Conservation (phyloP, 2,329 filamentous ascomycete genomes). For the Microdochium bolleyi region DNA sequence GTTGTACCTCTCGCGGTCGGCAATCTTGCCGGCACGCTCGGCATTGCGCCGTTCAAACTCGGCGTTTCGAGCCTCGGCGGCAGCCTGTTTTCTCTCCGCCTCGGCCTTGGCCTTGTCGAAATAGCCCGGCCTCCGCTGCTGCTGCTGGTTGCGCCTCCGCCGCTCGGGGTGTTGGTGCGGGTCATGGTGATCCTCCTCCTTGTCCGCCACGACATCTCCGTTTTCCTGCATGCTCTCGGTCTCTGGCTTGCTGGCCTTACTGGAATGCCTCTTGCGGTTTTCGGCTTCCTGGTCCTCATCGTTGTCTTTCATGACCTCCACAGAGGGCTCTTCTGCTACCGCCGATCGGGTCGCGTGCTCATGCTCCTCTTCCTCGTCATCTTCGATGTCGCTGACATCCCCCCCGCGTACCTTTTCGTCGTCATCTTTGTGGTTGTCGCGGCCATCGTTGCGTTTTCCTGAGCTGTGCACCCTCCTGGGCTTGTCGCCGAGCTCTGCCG, state of each 20-base stretch:
- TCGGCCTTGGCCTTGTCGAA: conserved; percentile 56
- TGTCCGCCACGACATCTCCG: not conserved
- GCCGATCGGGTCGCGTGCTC: not conserved
- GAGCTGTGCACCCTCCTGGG: conserved; percentile 7
- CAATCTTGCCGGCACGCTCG: conserved; percentile 57
- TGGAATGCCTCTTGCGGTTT: not conserved
- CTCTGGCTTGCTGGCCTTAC: not conserved
- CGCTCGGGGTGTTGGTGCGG: not conserved
- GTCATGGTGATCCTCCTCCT: conserved; percentile 2
- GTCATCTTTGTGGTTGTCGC: not conserved
- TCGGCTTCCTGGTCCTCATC: not conserved
- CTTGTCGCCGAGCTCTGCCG: conserved; percentile 26
- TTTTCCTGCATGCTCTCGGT: not conserved
- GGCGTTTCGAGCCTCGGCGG: conserved; percentile 31
- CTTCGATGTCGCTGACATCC: conserved; percentile 7
- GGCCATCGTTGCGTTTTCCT: conserved; percentile 8
- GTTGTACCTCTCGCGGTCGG: conserved; percentile 56
- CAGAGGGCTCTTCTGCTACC: conserved; percentile 1
- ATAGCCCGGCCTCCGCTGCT: conserved; percentile 32
- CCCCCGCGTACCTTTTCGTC: conserved; percentile 1
- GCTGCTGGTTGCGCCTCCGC: not conserved
- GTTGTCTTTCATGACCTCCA: not conserved
- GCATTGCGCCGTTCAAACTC: conserved; percentile 42
- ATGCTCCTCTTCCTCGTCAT: conserved; percentile 9
- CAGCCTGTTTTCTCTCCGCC: conserved; percentile 33